Evolutionary conservation across 805 yeast genomes (phyloP).

Genomic region (Suhomyces kilbournensis): DNA sequence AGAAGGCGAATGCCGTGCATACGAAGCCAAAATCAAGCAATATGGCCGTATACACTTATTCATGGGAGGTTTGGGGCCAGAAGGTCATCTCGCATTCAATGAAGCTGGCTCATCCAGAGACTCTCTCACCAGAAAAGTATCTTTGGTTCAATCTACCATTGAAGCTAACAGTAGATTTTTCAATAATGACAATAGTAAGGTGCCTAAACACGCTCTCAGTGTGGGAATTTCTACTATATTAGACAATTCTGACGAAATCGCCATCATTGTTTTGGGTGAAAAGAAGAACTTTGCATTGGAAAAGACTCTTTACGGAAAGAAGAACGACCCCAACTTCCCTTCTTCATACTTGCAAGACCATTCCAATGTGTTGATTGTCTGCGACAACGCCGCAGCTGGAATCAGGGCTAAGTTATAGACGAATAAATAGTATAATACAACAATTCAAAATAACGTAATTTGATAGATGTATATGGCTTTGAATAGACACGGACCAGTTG

Average conservation of each 20-base stretch:
- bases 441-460: no score
- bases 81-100: constrained; percentile 61
- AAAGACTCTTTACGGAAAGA: constrained; percentile 39
- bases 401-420: constrained; percentile 30
- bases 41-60: constrained; percentile 53
- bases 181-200: constrained; percentile 42
- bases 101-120: constrained; percentile 51
- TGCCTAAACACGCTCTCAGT: constrained; percentile 50
- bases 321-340: constrained; percentile 43
- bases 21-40: constrained; percentile 46
- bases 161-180: constrained; percentile 55
- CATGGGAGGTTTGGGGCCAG: constrained; percentile 59
- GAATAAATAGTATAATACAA: not conserved
- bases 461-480: no score
- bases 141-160: constrained; percentile 48
- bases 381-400: constrained; percentile 49
- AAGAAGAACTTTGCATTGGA: constrained; percentile 46
- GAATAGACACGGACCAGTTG: no score
- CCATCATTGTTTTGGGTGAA: constrained; percentile 50
- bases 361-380: constrained; percentile 40
- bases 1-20: constrained; percentile 44
- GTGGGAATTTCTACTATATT: constrained; percentile 59
- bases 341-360: constrained; percentile 51
- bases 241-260: constrained; percentile 52
- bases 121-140: constrained; percentile 46